Evolutionary conservation across 371 early-diverging fungal species (phyloP).

Genomic region (Haplosporangium sp.): DNA sequence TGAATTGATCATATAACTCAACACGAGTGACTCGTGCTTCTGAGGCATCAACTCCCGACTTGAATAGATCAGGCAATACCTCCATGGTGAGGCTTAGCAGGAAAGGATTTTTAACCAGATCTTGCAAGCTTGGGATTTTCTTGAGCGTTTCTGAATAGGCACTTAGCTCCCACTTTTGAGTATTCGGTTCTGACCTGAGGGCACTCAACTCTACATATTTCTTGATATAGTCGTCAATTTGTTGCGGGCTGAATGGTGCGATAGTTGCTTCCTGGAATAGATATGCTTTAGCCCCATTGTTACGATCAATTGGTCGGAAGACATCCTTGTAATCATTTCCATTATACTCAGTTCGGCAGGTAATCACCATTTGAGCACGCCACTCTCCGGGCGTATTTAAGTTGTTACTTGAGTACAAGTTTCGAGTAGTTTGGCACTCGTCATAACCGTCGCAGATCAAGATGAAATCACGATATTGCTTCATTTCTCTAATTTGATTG

Average conservation of each 20-base stretch:
- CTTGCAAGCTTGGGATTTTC: neutral
- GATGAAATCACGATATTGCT: conserved; percentile 8
- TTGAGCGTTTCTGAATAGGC: neutral
- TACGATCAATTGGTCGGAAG: conserved; percentile 10
- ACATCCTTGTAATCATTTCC: conserved; percentile 3
- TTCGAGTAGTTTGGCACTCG: conserved; percentile 5
- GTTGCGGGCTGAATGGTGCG: conserved; percentile 1
- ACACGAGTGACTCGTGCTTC: neutral
- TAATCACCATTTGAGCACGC: conserved; percentile 14
- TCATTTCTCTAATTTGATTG: conserved; percentile 8
- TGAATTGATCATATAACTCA: neutral
- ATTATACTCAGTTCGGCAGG: conserved; percentile 15
- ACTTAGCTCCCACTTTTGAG: neutral
- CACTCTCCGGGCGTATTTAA: conserved; percentile 7
- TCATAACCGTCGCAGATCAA: conserved; percentile 26
- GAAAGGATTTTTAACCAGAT: neutral
- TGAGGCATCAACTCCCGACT: too few species aligned
- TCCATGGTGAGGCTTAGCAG: neutral
- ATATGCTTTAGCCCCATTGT: neutral
- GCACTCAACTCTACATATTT: neutral
- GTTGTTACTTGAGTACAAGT: conserved; percentile 7
- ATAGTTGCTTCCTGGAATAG: conserved; percentile 10
- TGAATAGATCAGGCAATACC: neutral
- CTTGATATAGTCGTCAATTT: conserved; percentile 10
- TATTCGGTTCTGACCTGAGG: neutral